Evolutionary conservation across 2,329 filamentous ascomycete species (phyloP).

Genomic region (Cordyceps sp.): DNA sequence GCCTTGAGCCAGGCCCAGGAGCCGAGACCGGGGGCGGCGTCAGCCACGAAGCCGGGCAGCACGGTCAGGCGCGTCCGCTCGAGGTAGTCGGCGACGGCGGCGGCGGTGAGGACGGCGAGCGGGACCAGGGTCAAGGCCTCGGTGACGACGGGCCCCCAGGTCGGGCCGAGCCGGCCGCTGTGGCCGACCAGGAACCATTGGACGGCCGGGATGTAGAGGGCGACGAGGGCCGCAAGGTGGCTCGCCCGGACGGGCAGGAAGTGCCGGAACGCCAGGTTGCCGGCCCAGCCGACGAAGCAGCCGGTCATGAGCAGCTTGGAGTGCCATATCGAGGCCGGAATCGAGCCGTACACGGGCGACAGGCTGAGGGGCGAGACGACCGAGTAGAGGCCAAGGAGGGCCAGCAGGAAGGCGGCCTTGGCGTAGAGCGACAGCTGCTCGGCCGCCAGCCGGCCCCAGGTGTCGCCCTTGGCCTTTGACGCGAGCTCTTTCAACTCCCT

Average conservation of each 20-base stretch:
- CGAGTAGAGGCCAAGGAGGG: conserved; percentile 38
- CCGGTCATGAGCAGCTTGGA: conserved; percentile 45
- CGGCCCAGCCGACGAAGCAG: conserved; percentile 56
- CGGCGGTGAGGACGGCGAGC: conserved; percentile 44
- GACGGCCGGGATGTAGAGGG: conserved; percentile 55
- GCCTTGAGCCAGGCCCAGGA: conserved; percentile 49
- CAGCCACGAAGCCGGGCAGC: conserved; percentile 39
- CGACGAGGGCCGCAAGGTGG: conserved; percentile 51
- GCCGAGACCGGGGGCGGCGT: conserved; percentile 47
- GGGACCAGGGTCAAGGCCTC: conserved; percentile 60
- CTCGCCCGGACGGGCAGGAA: conserved; percentile 30
- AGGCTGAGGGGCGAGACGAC: conserved; percentile 60
- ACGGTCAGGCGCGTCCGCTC: conserved; percentile 41
- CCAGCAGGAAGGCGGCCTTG: conserved; percentile 12
- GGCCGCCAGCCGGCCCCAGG: conserved; percentile 13
- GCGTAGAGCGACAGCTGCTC: conserved; percentile 24
- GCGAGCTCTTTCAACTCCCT: conserved; percentile 35
- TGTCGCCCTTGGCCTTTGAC: conserved; percentile 19
- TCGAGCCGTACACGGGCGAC: conserved; percentile 76
- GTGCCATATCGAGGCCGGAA: conserved; percentile 62
- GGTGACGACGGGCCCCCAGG: conserved; percentile 58
- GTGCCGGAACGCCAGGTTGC: conserved; percentile 36
- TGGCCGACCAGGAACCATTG: conserved; percentile 56
- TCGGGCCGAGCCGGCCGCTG: conserved; percentile 49
- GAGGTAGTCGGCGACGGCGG: conserved; percentile 46